These are phyloP conservation scores for Suillus occidentalis DNA, from an alignment of 768 basidiomycete genomes.

Conservation along the genomic window DNA sequence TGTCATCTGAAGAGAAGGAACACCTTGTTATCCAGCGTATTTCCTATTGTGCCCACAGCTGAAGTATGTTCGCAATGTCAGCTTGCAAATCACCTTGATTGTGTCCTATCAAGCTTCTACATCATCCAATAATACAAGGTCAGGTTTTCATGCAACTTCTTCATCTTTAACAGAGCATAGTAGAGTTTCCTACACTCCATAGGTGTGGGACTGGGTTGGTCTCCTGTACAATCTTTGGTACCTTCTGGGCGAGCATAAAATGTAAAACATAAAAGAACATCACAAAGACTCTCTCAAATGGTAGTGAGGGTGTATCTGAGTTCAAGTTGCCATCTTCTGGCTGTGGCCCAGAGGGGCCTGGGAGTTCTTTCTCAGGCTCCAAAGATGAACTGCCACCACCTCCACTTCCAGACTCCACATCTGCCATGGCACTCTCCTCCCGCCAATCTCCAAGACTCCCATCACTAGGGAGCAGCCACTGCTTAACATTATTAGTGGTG, in stretches of 20 bases:
- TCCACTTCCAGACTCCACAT: too few species aligned
- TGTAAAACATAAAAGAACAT: neutral
- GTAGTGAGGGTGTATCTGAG: too few species aligned
- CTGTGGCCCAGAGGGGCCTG: too few species aligned
- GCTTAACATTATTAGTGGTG: neutral
- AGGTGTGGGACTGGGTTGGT: neutral
- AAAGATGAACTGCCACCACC: too few species aligned
- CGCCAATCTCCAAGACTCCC: too few species aligned
- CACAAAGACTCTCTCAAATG: neutral
- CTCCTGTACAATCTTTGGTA: neutral
- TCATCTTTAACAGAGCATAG: neutral
- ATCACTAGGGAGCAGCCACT: neutral
- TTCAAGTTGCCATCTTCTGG: too few species aligned
- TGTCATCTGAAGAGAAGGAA: neutral
- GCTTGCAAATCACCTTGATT: neutral
- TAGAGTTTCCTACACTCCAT: neutral
- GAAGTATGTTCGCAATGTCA: neutral
- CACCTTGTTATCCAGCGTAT: neutral
- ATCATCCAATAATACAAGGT: neutral
- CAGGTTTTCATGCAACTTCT: neutral
- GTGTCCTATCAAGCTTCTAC: neutral
- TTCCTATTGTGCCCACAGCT: neutral
- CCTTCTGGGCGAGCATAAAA: neutral
- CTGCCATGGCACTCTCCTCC: too few species aligned
- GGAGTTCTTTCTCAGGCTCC: too few species aligned